Evolutionary conservation across 257 asterid genomes (phyloP), one percentile per base, ranked within the genome.

Genomic region (Fraxinus excelsior): DNA sequence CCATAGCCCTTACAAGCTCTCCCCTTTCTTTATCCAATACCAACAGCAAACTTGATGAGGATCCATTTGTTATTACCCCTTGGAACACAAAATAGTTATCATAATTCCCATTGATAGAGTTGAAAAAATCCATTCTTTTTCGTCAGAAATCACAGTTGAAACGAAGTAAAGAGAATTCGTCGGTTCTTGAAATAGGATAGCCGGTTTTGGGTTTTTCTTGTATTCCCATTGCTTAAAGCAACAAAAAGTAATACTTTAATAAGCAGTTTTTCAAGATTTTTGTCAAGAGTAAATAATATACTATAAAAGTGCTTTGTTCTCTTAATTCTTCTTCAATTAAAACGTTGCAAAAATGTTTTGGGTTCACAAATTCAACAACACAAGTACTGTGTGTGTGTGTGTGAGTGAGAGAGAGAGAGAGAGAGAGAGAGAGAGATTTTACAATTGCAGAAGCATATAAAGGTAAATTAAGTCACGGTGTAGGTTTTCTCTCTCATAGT

Each of bases 1-100:
- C 82, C 78, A 86, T 31, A 7, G 86, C 80, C 83, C 82, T 87
- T 69, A 88, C 95, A 29, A 90, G 92, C 82, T 91, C 96, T 38
- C 91, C 92, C 68, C 82, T 84, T 58, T 90, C 91, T 70, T 73
- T 78, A 86, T 92, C 89, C 85, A 90, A 82, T 69, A 90, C 68
- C 87, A 92, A 74, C 14, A 91, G 80, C 4, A 91, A 79, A 65
- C 82, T 67, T 11, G 90, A 65, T 0, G 90, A 78, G 0, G 88
- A 69, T 74, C 90, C 93, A 58, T 81, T 80, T 71, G 46, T 75
- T 34, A 74, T 67, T 76, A 84, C 26, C 29, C 86, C 88, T 67
- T 87, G 86, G 40, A 81, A 87, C 74, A 86, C 86, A 25, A 73
- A 75, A 83, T 79, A 82, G 26, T 75, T 82, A 32, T 71, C 89